phyloP scores from a whole-genome alignment of 441 rosid species.

The Pelargonium australe region DNA sequence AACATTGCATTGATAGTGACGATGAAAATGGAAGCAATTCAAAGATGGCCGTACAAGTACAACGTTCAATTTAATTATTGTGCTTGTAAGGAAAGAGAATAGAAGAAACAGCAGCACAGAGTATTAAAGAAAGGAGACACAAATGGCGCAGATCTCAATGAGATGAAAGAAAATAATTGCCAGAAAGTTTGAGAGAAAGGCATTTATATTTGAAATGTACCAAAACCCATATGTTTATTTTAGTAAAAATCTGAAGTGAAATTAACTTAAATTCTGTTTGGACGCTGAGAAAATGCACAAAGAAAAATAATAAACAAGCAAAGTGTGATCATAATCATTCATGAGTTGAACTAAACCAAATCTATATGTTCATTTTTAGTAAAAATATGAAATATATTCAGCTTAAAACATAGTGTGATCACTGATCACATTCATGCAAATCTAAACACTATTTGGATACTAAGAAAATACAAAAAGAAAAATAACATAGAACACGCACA shows the following conservation, averaged over 20 bases:
- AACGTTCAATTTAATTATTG: neutral
- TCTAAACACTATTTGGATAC: too few relatives aligned
- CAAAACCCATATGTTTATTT: too few relatives aligned
- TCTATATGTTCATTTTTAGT: neutral
- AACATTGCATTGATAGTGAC: too few relatives aligned
- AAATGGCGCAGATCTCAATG: neutral
- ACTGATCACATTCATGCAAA: too few relatives aligned
- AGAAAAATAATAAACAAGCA: neutral
- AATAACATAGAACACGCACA: too few relatives aligned
- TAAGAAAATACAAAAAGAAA: too few relatives aligned
- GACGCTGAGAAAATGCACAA: neutral
- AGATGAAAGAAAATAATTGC: neutral
- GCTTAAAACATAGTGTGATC: too few relatives aligned
- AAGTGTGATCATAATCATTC: neutral
- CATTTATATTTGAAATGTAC: neutral
- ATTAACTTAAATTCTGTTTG: neutral
- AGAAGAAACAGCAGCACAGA: neutral
- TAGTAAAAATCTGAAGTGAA: too few relatives aligned
- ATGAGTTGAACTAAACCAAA: too few relatives aligned
- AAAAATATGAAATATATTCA: too few relatives aligned
- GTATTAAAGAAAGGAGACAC: neutral
- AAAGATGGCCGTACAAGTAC: neutral
- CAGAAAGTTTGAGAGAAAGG: neutral
- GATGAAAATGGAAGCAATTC: neutral
- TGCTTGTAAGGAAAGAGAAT: neutral